These are phyloP conservation scores for Avena eriantha DNA, from an alignment of 176 grass and related monocot genomes.

Conservation along the genomic window DNA sequence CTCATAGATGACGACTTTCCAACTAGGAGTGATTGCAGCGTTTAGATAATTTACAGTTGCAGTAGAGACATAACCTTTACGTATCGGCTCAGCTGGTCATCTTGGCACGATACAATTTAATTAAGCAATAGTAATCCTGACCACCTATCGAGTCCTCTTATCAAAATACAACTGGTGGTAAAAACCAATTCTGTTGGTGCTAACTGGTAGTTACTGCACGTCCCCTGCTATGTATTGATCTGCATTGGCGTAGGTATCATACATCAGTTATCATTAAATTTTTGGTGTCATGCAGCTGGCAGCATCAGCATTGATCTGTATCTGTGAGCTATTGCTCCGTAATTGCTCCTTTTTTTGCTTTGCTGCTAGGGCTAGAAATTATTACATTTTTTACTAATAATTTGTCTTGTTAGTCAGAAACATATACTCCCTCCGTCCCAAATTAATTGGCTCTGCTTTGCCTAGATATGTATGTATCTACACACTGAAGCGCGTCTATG, in stretches of 20 bases:
- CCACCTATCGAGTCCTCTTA: neutral
- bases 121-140: conserved; percentile 9
- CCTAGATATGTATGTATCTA: too few relatives aligned
- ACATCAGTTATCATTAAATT: neutral
- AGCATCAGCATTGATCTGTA: neutral
- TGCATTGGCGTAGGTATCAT: conserved; percentile 13
- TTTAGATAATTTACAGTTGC: conserved; percentile 33
- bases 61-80: neutral
- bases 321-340: neutral
- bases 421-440: neutral
- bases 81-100: neutral
- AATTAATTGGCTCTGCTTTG: too few relatives aligned
- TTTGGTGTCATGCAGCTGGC: neutral
- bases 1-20: neutral
- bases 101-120: neutral
- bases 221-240: neutral
- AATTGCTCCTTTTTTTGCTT: neutral
- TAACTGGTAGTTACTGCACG: neutral
- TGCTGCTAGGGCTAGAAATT: neutral
- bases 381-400: neutral
- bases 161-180: conserved; percentile 13
- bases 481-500: too few relatives aligned
- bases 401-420: conserved; percentile 3
- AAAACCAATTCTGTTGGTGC: conserved; percentile 4
- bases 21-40: conserved; percentile 15